Evolutionary conservation across 345 rosid species (phyloP), one percentile per base, ranked within the genome.

Genomic region (Populus nigra): DNA sequence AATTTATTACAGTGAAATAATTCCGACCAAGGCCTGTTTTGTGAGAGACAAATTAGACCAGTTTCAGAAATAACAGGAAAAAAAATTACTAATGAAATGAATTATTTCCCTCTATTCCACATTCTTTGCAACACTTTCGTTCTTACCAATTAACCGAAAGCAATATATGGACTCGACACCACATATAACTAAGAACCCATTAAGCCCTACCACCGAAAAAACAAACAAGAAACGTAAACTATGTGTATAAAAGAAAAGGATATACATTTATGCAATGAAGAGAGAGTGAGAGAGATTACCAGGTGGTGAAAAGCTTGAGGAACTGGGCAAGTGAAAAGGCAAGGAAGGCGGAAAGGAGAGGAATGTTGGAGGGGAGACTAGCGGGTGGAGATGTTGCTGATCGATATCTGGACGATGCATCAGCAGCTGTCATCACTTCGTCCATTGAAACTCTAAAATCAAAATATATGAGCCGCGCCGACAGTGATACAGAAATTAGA

Each of bases 281-380:
- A 7, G 9, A 39, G 9, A 47, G n/a, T 17, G 31, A 25, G 20
- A 22, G 8, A 11, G 20, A 77, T 57, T 78, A 88, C 91, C 91
- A 86, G 69, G 86, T 77, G 70, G 91, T 86, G 87, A 88, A 85
- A 65, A 80, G 81, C 82, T 88, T 88, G 85, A 86, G 84, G 75
- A 85, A 88, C 85, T 88, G 91, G 59, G 91, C 89, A 65, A 86
- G 76, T 55, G 89, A 75, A 27, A 85, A 83, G 38, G 89, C 80
- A n/a, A 88, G 68, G 69, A 88, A 83, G 63, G 91, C 88, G 39
- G 88, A 78, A 69, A 88, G 79, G 69, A 88, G 85, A 47, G 91
- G 91, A 33, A 72, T 69, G 81, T 86, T 86, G 33, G 79, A 70
- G 33, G 88, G 87, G 59, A 80, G 12, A 29, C 80, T 36, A 18